A percentile compares a stretch with the other conserved stretches of the same genome.
Evolutionary conservation across 345 rosid genomes (phyloP).

Genomic region (Gossypium rotundifolium): DNA sequence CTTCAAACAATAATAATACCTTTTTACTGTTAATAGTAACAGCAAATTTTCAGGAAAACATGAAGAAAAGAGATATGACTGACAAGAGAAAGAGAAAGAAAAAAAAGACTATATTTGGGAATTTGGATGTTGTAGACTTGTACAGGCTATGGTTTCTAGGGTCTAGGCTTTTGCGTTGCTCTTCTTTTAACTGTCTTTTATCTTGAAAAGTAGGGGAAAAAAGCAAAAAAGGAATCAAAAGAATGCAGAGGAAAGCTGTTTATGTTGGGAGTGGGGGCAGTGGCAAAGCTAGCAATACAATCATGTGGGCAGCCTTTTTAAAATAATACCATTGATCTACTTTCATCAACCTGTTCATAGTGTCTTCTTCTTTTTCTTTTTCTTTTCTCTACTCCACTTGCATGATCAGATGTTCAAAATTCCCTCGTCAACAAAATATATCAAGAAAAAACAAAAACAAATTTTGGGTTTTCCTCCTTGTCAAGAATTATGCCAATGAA

Average conservation of each 20-base stretch:
- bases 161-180: not conserved
- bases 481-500: not conserved
- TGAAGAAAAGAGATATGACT: constrained; percentile 19
- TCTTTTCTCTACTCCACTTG: not conserved
- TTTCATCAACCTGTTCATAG: not conserved
- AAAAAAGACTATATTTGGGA: not conserved
- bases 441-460: not conserved
- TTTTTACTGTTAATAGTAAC: not conserved
- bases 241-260: constrained; percentile 13
- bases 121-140: not conserved
- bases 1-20: not conserved
- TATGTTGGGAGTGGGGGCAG: constrained; percentile 10
- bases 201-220: not conserved
- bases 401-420: not conserved
- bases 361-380: not conserved
- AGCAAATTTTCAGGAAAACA: constrained; percentile 9
- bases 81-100: constrained; percentile 3
- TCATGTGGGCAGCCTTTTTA: constrained; percentile 22
- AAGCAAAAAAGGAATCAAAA: constrained; percentile 9
- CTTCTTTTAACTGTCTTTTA: not conserved
- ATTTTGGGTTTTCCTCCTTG: not conserved
- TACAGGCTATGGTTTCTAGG: constrained; percentile 4
- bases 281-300: constrained; percentile 14
- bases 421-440: not conserved
- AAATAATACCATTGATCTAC: not conserved